These are phyloP conservation scores for Phytophthora foliorum DNA, from an alignment of 352 stramenopile species.

Conservation along the genomic window DNA sequence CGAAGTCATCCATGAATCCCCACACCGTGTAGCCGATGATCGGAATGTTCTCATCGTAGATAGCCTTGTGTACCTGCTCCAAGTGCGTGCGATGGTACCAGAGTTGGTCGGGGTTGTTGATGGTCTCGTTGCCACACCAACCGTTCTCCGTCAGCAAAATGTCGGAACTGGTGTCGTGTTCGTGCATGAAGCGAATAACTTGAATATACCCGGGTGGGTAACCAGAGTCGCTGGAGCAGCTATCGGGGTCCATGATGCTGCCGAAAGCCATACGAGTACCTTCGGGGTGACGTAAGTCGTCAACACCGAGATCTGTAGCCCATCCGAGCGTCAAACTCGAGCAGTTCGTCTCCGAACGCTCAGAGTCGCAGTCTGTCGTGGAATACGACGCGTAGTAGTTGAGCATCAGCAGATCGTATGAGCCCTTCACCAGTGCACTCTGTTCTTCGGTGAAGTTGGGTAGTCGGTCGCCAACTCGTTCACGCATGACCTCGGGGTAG, in stretches of 20 bases:
- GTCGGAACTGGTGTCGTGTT: constrained; percentile 47
- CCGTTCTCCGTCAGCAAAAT: constrained; percentile 76
- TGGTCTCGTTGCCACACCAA: constrained; percentile 68
- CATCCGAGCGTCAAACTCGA: constrained; percentile 45
- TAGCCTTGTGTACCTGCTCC: constrained; percentile 62
- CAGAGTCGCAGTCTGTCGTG: constrained; percentile 57
- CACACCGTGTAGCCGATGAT: constrained; percentile 94
- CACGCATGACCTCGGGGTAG: constrained; percentile 93
- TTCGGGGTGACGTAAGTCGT: constrained; percentile 39
- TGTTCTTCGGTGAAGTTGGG: constrained; percentile 89
- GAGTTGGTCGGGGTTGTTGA: constrained; percentile 66
- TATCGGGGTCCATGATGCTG: constrained; percentile 41
- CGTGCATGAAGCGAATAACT: constrained; percentile 60
- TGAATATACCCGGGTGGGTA: constrained; percentile 67
- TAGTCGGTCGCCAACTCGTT: constrained; percentile 82
- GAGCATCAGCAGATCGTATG: constrained; percentile 94
- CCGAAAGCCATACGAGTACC: constrained; percentile 46
- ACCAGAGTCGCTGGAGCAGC: constrained; percentile 32
- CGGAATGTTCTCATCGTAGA: constrained; percentile 57
- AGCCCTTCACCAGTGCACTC: constrained; percentile 70
- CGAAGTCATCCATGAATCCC: constrained; percentile 58
- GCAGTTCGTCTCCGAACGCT: constrained; percentile 48
- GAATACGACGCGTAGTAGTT: constrained; percentile 92
- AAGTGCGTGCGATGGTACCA: constrained; percentile 68
- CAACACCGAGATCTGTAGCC: constrained; percentile 53